phyloP scores from a whole-genome alignment of 2,329 filamentous ascomycete genomes.

The Cadophora sp. region DNA sequence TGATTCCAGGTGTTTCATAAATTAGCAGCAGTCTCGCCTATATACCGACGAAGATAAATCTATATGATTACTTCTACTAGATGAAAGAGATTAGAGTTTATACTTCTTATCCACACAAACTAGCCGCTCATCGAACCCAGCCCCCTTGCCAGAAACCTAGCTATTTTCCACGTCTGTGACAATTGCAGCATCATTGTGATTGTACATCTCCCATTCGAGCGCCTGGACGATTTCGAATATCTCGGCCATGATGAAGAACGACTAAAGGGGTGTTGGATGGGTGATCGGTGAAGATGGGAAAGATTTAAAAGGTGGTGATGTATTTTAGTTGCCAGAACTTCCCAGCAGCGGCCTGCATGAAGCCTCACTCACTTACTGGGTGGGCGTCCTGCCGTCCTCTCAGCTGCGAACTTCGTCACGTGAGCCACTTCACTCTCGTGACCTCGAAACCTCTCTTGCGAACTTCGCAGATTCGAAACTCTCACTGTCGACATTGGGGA shows the following conservation, averaged over 20 bases:
- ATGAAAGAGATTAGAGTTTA: too few species aligned
- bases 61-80: too few species aligned
- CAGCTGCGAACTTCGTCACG: slow-evolving; percentile 6
- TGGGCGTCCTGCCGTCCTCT: not conserved
- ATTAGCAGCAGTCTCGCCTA: slow-evolving; percentile 22
- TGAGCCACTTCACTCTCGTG: not conserved
- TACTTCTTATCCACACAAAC: too few species aligned
- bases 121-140: too few species aligned
- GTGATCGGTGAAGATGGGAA: not conserved
- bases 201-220: too few species aligned
- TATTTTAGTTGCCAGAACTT: not conserved
- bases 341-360: not conserved
- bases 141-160: too few species aligned
- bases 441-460: not conserved
- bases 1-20: slow-evolving; percentile 34
- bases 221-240: too few species aligned
- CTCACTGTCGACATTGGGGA: not conserved
- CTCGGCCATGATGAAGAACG: too few species aligned
- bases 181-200: too few species aligned
- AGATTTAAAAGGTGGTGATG: not conserved
- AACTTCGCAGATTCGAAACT: not conserved
- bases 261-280: too few species aligned
- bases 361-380: not conserved
- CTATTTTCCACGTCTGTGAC: too few species aligned
- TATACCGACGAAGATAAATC: too few species aligned